Evolutionary conservation across 2,329 filamentous ascomycete genomes (phyloP).

Genomic region (Colletotrichum eleusines): DNA sequence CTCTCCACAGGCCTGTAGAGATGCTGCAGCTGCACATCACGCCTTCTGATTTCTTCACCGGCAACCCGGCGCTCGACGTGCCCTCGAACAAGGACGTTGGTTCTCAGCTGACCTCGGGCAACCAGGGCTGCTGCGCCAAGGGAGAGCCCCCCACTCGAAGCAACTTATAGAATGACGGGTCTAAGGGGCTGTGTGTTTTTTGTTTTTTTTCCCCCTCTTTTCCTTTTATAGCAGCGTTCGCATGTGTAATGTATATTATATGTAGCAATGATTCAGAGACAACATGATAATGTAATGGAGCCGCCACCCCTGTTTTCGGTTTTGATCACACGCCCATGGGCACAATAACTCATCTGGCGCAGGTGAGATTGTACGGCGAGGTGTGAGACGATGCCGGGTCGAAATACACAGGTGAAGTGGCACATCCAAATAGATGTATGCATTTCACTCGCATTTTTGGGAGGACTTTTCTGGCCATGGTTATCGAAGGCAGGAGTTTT

Average conservation of each 20-base stretch:
- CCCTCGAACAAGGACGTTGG: constrained; percentile 51
- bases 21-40: constrained; percentile 59
- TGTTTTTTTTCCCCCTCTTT: neutral
- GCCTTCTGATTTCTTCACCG: constrained; percentile 62
- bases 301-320: no score
- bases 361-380: no score
- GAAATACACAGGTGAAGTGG: neutral
- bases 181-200: fast-evolving
- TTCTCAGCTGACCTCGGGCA: constrained; percentile 40
- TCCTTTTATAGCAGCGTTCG: neutral
- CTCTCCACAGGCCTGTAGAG: constrained; percentile 63
- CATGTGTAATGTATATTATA: neutral
- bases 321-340: no score
- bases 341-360: no score
- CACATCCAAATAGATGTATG: neutral
- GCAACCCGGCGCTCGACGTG: constrained; percentile 61
- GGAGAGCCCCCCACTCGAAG: constrained; percentile 13
- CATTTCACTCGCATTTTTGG: neutral
- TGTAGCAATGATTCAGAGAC: neutral
- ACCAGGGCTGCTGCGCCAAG: constrained; percentile 23
- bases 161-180: constrained; percentile 11
- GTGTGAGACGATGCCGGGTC: no score
- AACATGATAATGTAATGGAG: no score
- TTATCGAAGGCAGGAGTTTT: no score
- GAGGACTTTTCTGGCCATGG: neutral